Percentiles rank a stretch among this genome's conserved stretches.
Conservation (phyloP, 129 eudicot genomes). For the Escallonia herrerae region DNA sequence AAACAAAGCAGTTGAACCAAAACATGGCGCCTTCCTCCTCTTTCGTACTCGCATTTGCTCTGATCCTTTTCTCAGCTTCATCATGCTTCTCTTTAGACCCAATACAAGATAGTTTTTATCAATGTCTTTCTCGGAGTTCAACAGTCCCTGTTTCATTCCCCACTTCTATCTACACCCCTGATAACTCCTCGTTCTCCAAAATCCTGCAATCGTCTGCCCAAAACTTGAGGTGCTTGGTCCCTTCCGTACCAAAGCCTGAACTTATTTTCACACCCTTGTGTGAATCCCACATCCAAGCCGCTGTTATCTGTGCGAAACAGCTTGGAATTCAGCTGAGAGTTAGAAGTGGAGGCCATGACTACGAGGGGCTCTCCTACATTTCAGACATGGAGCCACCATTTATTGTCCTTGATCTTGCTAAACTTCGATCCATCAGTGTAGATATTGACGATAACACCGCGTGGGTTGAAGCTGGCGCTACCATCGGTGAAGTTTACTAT, state of each 20-base stretch:
- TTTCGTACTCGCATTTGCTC: neutral
- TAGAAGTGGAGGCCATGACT: conserved; percentile 21
- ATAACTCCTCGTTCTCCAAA: conserved; percentile 6
- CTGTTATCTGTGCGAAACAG: conserved; percentile 16
- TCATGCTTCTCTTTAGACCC: neutral
- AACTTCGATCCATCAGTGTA: conserved; percentile 5
- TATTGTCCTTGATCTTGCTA: conserved; percentile 8
- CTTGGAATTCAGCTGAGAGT: conserved; percentile 11
- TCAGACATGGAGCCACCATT: conserved; percentile 8
- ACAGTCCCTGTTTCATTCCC: neutral
- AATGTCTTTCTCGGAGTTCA: conserved; percentile 3
- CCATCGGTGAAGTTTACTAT: conserved; percentile 7
- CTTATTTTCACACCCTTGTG: conserved; percentile 6
- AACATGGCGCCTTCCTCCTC: neutral
- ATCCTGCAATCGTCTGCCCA: conserved; percentile 9
- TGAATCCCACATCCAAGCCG: conserved; percentile 13
- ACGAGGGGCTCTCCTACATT: conserved; percentile 11
- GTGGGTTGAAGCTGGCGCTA: conserved; percentile 17
- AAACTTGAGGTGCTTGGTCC: conserved; percentile 8
- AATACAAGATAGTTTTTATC: conserved; percentile 3
- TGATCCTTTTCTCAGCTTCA: neutral
- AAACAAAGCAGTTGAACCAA: neutral
- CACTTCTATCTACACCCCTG: conserved; percentile 1
- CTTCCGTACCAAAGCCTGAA: conserved; percentile 13
- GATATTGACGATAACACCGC: conserved; percentile 12